Conservation (phyloP, 768 basidiomycete genomes). For the Tulasnella sp. region DNA sequence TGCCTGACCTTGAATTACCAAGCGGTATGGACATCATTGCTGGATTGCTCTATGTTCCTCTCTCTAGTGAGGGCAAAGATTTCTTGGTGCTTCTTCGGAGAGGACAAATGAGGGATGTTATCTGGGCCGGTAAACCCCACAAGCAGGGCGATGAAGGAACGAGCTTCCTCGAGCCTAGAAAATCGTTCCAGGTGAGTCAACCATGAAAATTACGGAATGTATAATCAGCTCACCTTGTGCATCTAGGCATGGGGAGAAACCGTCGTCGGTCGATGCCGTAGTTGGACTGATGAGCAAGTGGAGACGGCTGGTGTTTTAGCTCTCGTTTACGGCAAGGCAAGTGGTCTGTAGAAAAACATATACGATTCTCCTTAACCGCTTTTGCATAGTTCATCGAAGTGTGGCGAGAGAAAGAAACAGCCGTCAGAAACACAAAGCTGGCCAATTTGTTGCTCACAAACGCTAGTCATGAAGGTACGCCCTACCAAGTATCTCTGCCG, state of each 20-base stretch:
- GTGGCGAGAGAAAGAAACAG: conserved; percentile 70
- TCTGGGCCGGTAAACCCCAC: conserved; percentile 69
- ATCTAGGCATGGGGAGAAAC: conserved; percentile 52
- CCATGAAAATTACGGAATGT: not conserved
- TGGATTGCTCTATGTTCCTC: conserved; percentile 60
- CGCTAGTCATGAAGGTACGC: conserved; percentile 65
- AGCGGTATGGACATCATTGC: conserved; percentile 50
- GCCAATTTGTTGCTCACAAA: conserved; percentile 66
- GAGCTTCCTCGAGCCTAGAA: conserved; percentile 53
- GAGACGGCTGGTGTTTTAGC: conserved; percentile 71
- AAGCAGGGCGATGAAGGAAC: conserved; percentile 29
- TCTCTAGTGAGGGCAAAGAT: conserved; percentile 58
- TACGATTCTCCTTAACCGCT: not conserved
- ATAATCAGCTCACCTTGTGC: not conserved
- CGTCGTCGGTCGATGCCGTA: conserved; percentile 50
- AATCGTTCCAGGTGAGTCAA: conserved; percentile 45
- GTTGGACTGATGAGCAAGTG: conserved; percentile 72
- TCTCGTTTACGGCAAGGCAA: conserved; percentile 61
- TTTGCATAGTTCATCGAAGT: conserved; percentile 61
- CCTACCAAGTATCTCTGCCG: conserved; percentile 7
- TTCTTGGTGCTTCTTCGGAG: conserved; percentile 73
- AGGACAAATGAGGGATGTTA: conserved; percentile 53
- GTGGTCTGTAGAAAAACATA: conserved; percentile 15
- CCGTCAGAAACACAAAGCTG: conserved; percentile 54
- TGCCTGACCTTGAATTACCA: conserved; percentile 52